Conservation (phyloP, 1,284 basidiomycete genomes). For the Naganishia liquefaciens region DNA sequence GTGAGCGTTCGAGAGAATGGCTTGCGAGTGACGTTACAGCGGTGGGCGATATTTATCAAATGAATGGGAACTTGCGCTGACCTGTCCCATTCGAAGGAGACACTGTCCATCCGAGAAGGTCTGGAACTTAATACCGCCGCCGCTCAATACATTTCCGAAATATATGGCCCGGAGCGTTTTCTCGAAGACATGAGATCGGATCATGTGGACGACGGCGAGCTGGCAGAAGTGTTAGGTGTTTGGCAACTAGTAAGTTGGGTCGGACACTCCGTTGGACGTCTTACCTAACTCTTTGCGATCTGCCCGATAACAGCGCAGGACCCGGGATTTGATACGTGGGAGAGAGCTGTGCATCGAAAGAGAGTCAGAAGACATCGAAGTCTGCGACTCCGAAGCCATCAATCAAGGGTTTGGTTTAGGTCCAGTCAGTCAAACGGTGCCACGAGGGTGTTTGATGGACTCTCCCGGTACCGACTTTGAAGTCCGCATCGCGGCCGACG, state of each 20-base stretch:
- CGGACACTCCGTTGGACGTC: no score
- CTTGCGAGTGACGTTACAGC: not conserved
- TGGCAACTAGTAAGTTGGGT: constrained; percentile 22
- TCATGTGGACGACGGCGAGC: not conserved
- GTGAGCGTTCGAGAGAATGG: constrained; percentile 4
- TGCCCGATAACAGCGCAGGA: not conserved
- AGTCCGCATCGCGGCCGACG: not conserved
- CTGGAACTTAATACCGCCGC: constrained; percentile 9
- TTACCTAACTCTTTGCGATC: no score
- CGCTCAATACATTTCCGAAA: constrained; percentile 1
- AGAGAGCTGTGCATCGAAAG: not conserved
- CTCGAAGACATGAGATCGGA: not conserved
- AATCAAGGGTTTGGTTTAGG: no score
- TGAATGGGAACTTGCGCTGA: not conserved
- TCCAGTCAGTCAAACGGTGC: no score
- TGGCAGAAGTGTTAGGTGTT: not conserved
- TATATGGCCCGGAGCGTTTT: constrained; percentile 8
- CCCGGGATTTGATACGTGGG: not conserved
- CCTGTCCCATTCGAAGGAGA: not conserved
- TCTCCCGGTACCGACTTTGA: constrained; percentile 18
- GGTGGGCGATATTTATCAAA: not conserved
- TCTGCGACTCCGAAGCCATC: no score
- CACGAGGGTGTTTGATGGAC: no score
- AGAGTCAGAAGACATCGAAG: not conserved
- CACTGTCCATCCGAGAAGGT: constrained; percentile 1